Base-by-base conservation (phyloP, 352 stramenopile species). In the Phytophthora sp. region DNA sequence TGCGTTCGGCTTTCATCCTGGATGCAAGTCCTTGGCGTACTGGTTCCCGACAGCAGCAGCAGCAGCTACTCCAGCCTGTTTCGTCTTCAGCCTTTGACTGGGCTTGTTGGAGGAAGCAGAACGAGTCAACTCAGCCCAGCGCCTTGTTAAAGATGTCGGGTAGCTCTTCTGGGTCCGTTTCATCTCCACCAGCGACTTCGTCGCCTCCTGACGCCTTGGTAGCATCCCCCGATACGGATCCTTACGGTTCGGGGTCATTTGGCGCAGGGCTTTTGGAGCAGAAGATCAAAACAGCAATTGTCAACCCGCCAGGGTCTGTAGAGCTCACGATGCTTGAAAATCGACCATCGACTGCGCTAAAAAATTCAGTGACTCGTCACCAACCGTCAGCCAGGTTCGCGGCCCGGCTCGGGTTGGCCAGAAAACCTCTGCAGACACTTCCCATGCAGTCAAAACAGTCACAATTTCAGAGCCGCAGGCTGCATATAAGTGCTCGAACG, bases 241-340 rank as follows among this genome's bases (percentile, higher is more conserved):
- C 82, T 9, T 92, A 90, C 55, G 82, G 80, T n/a, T 61, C 74
- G 4, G 80, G 78, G 11, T 72, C 82, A 4, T 91, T 86, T 50
- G 82, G 79, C 21, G 58, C 72, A 16, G 80, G 82, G 11, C 61
- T 86, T 3, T 59, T 93, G 7, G 82, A 93, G 38, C 63, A 85
- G 31, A 77, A 76, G n/a, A 73, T 87, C 31, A 74, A 87, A 35
- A 66, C 69, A 15, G 79, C 75, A 11, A 66, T 86, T 41, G 58
- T 49, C 21, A 73, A 61, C 35, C 31, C 33, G 13, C 50, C 52
- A 12, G 46, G 56, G 21, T 55, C 33, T 41, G 26, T 42, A 11
- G 29, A 65, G 21, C 66, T 50, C 15, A 55, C 54, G 20, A 21
- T 57, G 24, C 50, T 78, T 36, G 42, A 60, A 18, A n/a, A 24